These are phyloP conservation scores for Isabelozyma rhagii DNA, from an alignment of 805 yeast genomes.

Conservation along the genomic window DNA sequence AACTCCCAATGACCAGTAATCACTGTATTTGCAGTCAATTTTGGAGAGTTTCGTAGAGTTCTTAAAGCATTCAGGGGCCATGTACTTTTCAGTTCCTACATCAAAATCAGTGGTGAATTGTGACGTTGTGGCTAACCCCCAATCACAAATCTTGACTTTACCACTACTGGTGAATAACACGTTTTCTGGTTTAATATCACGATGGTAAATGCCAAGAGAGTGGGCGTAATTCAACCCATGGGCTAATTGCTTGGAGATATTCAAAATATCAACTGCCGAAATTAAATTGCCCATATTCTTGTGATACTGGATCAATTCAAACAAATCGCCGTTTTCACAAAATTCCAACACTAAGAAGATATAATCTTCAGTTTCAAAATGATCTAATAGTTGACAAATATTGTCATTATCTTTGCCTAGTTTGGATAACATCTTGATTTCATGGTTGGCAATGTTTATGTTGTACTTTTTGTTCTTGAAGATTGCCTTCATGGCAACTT, in stretches of 20 bases:
- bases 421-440: conserved; percentile 39
- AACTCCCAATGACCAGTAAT: conserved; percentile 54
- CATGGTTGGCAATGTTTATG: conserved; percentile 50
- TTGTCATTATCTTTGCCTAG: conserved; percentile 45
- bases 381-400: conserved; percentile 57
- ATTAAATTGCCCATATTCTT: neutral
- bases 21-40: conserved; percentile 47
- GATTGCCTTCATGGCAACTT: conserved; percentile 57
- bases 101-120: conserved; percentile 27
- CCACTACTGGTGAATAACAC: conserved; percentile 51
- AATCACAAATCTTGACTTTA: conserved; percentile 62
- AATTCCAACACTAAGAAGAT: conserved; percentile 63
- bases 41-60: conserved; percentile 6
- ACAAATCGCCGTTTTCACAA: conserved; percentile 64
- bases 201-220: conserved; percentile 56
- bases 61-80: conserved; percentile 52
- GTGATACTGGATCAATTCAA: conserved; percentile 47
- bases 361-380: conserved; percentile 51
- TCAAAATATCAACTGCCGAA: conserved; percentile 25
- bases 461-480: conserved; percentile 42
- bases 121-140: conserved; percentile 62
- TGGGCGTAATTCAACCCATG: conserved; percentile 56
- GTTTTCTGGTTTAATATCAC: conserved; percentile 76
- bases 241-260: conserved; percentile 47
- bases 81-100: conserved; percentile 59